Conservation (phyloP, 2,329 filamentous ascomycete species). For the Xylariaceae sp. region DNA sequence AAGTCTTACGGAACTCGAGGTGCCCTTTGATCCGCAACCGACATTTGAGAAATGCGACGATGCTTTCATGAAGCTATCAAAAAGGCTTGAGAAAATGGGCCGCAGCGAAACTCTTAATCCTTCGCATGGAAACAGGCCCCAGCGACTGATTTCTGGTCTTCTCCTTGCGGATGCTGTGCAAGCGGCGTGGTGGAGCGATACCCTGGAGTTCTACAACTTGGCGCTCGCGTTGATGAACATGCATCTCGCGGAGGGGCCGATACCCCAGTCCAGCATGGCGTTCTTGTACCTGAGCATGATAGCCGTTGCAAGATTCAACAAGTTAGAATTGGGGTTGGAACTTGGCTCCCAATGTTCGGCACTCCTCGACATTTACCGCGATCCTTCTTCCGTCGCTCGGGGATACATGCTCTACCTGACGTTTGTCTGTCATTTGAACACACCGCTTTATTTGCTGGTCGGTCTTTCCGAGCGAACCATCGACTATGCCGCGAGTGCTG, state of each 20-base stretch:
- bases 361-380: conserved; percentile 57
- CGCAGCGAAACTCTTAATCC: conserved; percentile 41
- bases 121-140: conserved; percentile 43
- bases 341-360: conserved; percentile 58
- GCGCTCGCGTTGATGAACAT: conserved; percentile 61
- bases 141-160: conserved; percentile 59
- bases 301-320: conserved; percentile 63
- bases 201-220: conserved; percentile 66
- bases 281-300: conserved; percentile 66
- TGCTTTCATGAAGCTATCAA: conserved; percentile 61
- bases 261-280: conserved; percentile 63
- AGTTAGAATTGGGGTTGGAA: conserved; percentile 62
- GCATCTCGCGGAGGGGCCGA: conserved; percentile 58
- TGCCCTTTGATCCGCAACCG: conserved; percentile 59
- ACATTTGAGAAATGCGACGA: conserved; percentile 73
- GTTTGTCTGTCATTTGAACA: conserved; percentile 65
- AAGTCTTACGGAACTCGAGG: conserved; percentile 64
- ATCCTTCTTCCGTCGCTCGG: conserved; percentile 61
- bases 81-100: conserved; percentile 55
- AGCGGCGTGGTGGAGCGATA: conserved; percentile 69
- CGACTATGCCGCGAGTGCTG: conserved; percentile 60
- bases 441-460: conserved; percentile 54
- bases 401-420: conserved; percentile 64
- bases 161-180: conserved; percentile 65
- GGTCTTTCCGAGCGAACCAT: conserved; percentile 59